Evolutionary conservation across 164 flowering plant genomes (phyloP).

Genomic region (Vitis vinifera): ASM3070453v1 NC_081806.1:20477001-20477500

Average conservation of each 20-base stretch:
- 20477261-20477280: neutral
- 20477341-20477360: too few species aligned
- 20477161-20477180: constrained; percentile 4
- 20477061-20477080: neutral
- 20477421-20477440: constrained; percentile 8
- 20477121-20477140: neutral
- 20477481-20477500: constrained; percentile 27
- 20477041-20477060: too few species aligned
- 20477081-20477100: neutral
- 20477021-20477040: too few species aligned
- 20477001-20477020: too few species aligned
- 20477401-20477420: neutral
- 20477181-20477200: constrained; percentile 4
- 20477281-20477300: too few species aligned
- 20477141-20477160: constrained; percentile 13
- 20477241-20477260: constrained; percentile 3
- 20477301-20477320: too few species aligned
- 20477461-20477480: constrained; percentile 13
- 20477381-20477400: neutral
- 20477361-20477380: too few species aligned
- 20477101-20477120: neutral
- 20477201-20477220: constrained; percentile 6
- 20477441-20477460: constrained; percentile 3
- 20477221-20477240: constrained; percentile 6
- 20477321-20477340: too few species aligned